A percentile compares a stretch with the other conserved stretches of the same genome.
Conservation (phyloP, 371 early-diverging fungal species). For the Sporodiniella umbellata region DNA sequence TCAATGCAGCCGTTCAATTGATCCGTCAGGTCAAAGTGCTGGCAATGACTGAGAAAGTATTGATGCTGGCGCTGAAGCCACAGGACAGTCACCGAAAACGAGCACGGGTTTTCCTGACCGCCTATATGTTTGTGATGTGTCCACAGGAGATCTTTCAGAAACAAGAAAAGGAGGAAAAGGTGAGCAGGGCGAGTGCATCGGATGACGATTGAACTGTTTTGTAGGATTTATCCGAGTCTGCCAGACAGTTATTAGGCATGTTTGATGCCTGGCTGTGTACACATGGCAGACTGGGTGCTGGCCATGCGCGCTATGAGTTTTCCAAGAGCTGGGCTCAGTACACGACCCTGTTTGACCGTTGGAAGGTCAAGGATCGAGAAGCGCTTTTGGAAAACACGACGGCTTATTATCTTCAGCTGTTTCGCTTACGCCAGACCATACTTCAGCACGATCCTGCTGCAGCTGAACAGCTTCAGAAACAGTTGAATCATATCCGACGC, state of each 20-base stretch:
- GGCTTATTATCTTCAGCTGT: slow-evolving; percentile 67
- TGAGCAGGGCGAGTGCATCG: slow-evolving; percentile 14
- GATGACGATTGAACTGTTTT: not conserved
- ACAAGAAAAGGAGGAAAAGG: slow-evolving; percentile 53
- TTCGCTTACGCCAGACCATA: slow-evolving; percentile 65
- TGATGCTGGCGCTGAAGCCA: slow-evolving; percentile 24
- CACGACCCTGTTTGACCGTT: slow-evolving; percentile 61
- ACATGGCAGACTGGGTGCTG: slow-evolving; percentile 22
- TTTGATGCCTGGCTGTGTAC: slow-evolving; percentile 57
- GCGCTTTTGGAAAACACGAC: slow-evolving; percentile 61
- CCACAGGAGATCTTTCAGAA: slow-evolving; percentile 55
- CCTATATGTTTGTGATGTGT: slow-evolving; percentile 68
- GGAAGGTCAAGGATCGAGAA: slow-evolving; percentile 68
- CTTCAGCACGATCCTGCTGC: slow-evolving; percentile 35
- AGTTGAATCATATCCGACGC: slow-evolving; percentile 31
- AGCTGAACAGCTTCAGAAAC: slow-evolving; percentile 57
- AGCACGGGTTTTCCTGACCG: slow-evolving; percentile 60
- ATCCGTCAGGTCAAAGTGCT: slow-evolving; percentile 34
- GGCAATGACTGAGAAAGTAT: slow-evolving; percentile 25
- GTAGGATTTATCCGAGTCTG: not conserved
- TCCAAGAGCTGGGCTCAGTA: slow-evolving; percentile 54
- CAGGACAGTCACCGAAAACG: slow-evolving; percentile 38
- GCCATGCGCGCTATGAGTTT: slow-evolving; percentile 32
- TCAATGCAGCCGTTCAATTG: slow-evolving; percentile 25
- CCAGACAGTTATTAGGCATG: slow-evolving; percentile 43